phyloP scores from a whole-genome alignment of 768 basidiomycete genomes.

The Boletus vermiculosoides region DNA sequence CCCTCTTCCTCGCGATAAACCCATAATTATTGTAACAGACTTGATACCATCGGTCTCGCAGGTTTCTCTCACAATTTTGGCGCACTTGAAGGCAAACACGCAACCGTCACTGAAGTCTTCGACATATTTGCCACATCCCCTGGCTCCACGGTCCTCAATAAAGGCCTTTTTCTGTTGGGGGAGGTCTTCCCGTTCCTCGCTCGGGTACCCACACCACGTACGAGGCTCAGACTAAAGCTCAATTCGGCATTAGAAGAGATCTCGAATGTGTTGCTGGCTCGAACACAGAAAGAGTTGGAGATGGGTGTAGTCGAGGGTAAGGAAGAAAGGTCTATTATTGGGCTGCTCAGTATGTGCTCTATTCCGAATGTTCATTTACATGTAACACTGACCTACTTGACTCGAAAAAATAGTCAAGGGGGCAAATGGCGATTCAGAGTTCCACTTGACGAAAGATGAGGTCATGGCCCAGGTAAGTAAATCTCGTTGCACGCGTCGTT shows the following conservation, averaged over 20 bases:
- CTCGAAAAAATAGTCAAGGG: slow-evolving; percentile 34
- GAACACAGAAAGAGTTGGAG: slow-evolving; percentile 34
- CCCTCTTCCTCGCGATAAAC: no score
- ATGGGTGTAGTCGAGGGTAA: slow-evolving; percentile 15
- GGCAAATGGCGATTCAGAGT: slow-evolving; percentile 24
- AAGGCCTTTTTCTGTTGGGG: slow-evolving; percentile 36
- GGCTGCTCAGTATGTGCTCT: slow-evolving; percentile 20
- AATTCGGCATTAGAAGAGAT: slow-evolving; percentile 37
- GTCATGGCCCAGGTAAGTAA: slow-evolving; percentile 25
- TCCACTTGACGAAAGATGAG: slow-evolving; percentile 29
- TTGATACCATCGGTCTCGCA: not conserved
- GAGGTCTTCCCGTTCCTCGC: slow-evolving; percentile 37
- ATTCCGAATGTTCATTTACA: slow-evolving; percentile 15
- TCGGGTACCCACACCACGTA: slow-evolving; percentile 37
- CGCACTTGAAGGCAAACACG: slow-evolving; percentile 46
- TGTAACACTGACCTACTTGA: not conserved
- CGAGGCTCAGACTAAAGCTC: slow-evolving; percentile 32
- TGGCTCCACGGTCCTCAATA: slow-evolving; percentile 22
- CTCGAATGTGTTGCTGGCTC: slow-evolving; percentile 38
- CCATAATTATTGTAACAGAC: not conserved
- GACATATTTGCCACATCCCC: slow-evolving; percentile 32
- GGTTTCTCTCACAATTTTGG: slow-evolving; percentile 45
- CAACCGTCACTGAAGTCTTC: slow-evolving; percentile 42
- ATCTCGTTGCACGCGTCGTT: not conserved
- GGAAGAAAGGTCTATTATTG: slow-evolving; percentile 28